phyloP scores from a whole-genome alignment of 2,329 filamentous ascomycete genomes.

The Fusarium penzigii region DNA sequence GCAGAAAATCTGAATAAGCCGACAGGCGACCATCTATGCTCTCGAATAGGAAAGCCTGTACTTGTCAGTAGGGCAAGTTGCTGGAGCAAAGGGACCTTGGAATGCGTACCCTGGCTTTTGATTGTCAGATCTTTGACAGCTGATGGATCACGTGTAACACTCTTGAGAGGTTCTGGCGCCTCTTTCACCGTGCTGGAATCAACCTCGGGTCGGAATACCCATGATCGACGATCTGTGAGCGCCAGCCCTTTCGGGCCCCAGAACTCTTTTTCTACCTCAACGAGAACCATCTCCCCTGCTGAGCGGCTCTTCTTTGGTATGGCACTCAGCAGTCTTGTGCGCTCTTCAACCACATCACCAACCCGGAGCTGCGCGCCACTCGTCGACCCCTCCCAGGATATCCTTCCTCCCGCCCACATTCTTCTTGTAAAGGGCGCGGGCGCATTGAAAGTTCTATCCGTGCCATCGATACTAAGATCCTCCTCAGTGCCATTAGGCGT shows the following conservation, averaged over 20 bases:
- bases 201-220: conserved; percentile 46
- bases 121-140: conserved; percentile 24
- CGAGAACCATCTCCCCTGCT: conserved; percentile 63
- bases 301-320: conserved; percentile 55
- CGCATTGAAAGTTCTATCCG: conserved; percentile 61
- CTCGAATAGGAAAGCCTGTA: conserved; percentile 29
- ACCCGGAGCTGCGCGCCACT: conserved; percentile 42
- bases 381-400: conserved; percentile 55
- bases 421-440: conserved; percentile 60
- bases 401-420: conserved; percentile 68
- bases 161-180: conserved; percentile 17
- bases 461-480: conserved; percentile 60
- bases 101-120: conserved; percentile 9
- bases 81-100: no score
- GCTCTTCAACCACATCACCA: conserved; percentile 58
- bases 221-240: conserved; percentile 56
- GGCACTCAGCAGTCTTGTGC: conserved; percentile 55
- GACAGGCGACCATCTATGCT: conserved; percentile 46
- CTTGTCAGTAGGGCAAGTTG: no score
- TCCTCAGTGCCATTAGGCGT: conserved; percentile 56
- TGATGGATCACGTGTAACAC: conserved; percentile 25
- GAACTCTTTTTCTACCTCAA: conserved; percentile 63
- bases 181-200: conserved; percentile 18
- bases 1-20: conserved; percentile 80
- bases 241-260: conserved; percentile 51